phyloP scores from a whole-genome alignment of 2,329 filamentous ascomycete species.

The Microcera coccophila region DNA sequence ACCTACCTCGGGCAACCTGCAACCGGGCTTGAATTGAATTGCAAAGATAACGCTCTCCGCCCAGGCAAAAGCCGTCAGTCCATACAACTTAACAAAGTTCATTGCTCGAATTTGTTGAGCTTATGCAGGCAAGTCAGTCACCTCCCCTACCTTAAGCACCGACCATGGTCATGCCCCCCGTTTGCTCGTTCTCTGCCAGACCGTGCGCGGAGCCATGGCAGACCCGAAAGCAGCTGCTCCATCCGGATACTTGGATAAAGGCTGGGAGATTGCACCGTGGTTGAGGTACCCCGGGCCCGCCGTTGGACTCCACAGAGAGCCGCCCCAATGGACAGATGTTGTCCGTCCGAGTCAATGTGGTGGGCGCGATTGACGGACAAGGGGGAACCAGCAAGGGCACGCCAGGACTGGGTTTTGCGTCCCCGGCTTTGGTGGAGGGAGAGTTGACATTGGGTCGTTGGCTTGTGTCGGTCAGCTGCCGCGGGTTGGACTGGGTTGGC shows the following conservation, averaged over 20 bases:
- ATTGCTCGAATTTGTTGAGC: background rate
- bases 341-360: conserved; percentile 21
- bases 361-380: background rate
- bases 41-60: no score
- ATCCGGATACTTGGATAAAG: conserved; percentile 17
- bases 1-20: no score
- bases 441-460: background rate
- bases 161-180: background rate
- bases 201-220: background rate
- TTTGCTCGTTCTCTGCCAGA: background rate
- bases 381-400: background rate
- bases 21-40: no score
- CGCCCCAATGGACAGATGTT: conserved; percentile 17
- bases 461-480: background rate
- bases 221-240: background rate
- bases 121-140: background rate
- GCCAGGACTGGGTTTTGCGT: background rate
- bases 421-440: background rate
- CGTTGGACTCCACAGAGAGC: conserved; percentile 19
- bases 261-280: conserved; percentile 23
- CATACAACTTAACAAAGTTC: no score
- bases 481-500: background rate
- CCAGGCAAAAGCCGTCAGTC: no score
- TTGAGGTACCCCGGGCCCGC: conserved; percentile 18
- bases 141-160: background rate